Evolutionary conservation across 1,284 basidiomycete genomes (phyloP).

Genomic region (Porogramme epimiltina): DNA sequence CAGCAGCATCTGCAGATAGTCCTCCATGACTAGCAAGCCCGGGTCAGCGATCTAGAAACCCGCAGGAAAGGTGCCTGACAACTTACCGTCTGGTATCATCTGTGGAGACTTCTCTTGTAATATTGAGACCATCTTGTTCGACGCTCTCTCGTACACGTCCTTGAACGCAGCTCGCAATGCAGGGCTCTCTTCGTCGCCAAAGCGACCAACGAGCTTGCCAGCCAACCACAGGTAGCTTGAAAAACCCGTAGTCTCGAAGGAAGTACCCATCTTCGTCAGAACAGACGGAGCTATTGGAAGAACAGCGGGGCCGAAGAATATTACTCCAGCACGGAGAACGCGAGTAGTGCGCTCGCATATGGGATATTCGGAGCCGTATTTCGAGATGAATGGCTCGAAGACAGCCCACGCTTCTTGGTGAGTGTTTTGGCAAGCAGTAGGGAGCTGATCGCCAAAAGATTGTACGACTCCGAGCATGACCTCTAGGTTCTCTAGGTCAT

Average conservation of each 20-base stretch:
- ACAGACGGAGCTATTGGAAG: slow-evolving; percentile 73
- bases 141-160: slow-evolving; percentile 75
- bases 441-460: slow-evolving; percentile 81
- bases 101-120: slow-evolving; percentile 67
- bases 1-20: slow-evolving; percentile 86
- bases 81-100: slow-evolving; percentile 82
- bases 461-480: slow-evolving; percentile 82
- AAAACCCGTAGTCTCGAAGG: slow-evolving; percentile 83
- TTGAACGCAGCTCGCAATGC: slow-evolving; percentile 57
- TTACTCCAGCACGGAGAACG: slow-evolving; percentile 83
- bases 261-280: slow-evolving; percentile 72
- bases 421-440: slow-evolving; percentile 77
- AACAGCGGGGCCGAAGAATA: slow-evolving; percentile 76
- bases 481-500: slow-evolving; percentile 88
- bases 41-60: neutral
- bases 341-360: slow-evolving; percentile 87
- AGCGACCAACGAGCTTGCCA: slow-evolving; percentile 79
- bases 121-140: slow-evolving; percentile 66
- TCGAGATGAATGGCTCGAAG: slow-evolving; percentile 79
- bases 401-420: slow-evolving; percentile 84
- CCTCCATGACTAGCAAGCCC: slow-evolving; percentile 83
- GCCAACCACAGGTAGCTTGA: slow-evolving; percentile 95
- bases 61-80: neutral
- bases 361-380: slow-evolving; percentile 80
- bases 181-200: slow-evolving; percentile 64